Percentiles rank a stretch among this genome's conserved stretches.
Conservation (phyloP, 352 stramenopile species). For the Hyaloperonospora arabidopsidis region DNA sequence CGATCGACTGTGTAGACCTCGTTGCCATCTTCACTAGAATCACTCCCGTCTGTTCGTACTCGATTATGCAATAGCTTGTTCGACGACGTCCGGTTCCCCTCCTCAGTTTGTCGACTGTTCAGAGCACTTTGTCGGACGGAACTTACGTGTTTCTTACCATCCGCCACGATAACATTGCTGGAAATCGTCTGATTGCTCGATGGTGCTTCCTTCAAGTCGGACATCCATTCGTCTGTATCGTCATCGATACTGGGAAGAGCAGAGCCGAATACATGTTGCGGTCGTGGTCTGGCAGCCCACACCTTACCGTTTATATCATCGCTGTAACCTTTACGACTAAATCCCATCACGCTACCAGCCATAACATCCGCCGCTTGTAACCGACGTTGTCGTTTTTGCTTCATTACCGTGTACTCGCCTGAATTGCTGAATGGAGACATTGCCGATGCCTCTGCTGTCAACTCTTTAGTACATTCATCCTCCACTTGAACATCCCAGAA, state of each 20-base stretch:
- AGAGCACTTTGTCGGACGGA: neutral
- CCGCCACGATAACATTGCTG: neutral
- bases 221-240: slow-evolving; percentile 53
- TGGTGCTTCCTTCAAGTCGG: slow-evolving; percentile 40
- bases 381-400: slow-evolving; percentile 13
- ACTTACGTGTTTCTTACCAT: neutral
- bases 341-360: slow-evolving; percentile 21
- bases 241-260: slow-evolving; percentile 25
- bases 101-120: neutral
- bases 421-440: slow-evolving; percentile 50
- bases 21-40: slow-evolving; percentile 27
- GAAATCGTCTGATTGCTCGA: slow-evolving; percentile 12
- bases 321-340: slow-evolving; percentile 27
- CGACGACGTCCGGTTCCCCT: neutral
- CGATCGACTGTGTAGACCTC: slow-evolving; percentile 23
- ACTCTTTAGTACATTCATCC: slow-evolving; percentile 3
- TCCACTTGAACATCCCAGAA: slow-evolving; percentile 27
- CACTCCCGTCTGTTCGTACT: slow-evolving; percentile 5
- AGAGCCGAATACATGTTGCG: slow-evolving; percentile 40
- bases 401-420: slow-evolving; percentile 27
- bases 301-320: slow-evolving; percentile 26
- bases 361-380: slow-evolving; percentile 12
- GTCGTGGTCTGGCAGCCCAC: slow-evolving; percentile 18
- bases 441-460: slow-evolving; percentile 21
- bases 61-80: slow-evolving; percentile 8